A percentile compares a stretch with the other conserved stretches of the same genome.
Conservation (phyloP, 257 asterid genomes). For the Nicotiana paniculata region DNA sequence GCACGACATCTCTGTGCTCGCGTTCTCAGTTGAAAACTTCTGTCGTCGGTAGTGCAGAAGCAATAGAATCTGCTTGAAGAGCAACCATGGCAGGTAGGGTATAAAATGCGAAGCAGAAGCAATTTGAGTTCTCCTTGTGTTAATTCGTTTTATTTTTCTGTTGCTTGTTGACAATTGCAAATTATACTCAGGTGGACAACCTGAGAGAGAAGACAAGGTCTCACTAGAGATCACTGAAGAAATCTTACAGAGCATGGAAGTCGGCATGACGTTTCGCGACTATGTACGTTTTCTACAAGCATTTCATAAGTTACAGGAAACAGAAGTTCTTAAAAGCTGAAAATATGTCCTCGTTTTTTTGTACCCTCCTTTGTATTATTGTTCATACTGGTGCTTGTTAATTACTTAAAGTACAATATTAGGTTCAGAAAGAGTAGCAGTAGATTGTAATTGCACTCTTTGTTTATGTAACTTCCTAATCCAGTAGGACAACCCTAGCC, state of each 20-base stretch:
- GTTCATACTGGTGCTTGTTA: neutral
- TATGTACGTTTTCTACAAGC: conserved; percentile 36
- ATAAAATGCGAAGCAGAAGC: neutral
- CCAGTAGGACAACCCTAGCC: neutral
- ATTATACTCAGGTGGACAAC: conserved; percentile 44
- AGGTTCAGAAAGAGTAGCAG: neutral
- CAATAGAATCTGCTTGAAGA: neutral
- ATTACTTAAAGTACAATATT: neutral
- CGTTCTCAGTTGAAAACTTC: neutral
- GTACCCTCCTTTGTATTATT: neutral
- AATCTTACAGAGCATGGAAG: conserved; percentile 96
- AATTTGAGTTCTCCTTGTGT: neutral
- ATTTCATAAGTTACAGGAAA: neutral
- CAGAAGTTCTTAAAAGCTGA: neutral
- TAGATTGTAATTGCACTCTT: neutral
- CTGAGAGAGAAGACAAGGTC: conserved; percentile 74
- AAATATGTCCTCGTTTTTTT: neutral
- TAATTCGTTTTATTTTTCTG: neutral
- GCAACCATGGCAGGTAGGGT: conserved; percentile 23
- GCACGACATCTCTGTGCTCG: neutral
- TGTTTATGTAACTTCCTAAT: neutral
- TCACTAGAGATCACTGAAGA: conserved; percentile 83
- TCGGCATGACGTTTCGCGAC: conserved; percentile 92
- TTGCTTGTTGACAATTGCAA: neutral
- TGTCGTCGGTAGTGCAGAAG: neutral